A percentile compares a stretch with the other conserved stretches of the same genome.
Conservation (phyloP, 2,329 filamentous ascomycete species). For the Diplodia seriata region DNA sequence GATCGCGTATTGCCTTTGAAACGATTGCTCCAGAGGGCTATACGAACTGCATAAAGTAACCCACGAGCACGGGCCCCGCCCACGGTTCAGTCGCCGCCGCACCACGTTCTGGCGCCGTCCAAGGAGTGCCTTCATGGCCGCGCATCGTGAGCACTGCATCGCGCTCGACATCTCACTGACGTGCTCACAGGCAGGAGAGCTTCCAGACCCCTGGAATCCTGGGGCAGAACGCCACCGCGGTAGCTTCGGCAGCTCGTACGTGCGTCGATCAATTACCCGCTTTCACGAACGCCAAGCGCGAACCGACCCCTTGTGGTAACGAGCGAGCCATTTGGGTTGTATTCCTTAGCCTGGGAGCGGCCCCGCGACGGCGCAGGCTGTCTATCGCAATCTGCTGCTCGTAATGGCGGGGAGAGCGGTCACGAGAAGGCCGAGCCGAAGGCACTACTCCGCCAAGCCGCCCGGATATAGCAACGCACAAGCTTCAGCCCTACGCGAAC, state of each 20-base stretch:
- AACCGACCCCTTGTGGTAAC: constrained; percentile 16
- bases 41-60: constrained; percentile 23
- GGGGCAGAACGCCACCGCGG: constrained; percentile 5
- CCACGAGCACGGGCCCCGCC: constrained; percentile 1
- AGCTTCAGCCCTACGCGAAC: constrained; percentile 27
- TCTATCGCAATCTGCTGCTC: constrained; percentile 22
- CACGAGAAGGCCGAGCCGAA: not conserved
- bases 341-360: constrained; percentile 15
- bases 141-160: not conserved
- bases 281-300: constrained; percentile 24
- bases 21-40: constrained; percentile 4
- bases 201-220: not conserved
- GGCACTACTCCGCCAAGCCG: constrained; percentile 3
- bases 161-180: not conserved
- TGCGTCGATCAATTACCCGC: constrained; percentile 26
- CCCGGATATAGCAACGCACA: constrained; percentile 11
- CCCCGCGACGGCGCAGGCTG: not conserved
- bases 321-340: constrained; percentile 23
- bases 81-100: constrained; percentile 4
- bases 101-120: not conserved
- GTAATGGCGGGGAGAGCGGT: constrained; percentile 26
- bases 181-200: not conserved
- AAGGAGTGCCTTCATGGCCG: not conserved
- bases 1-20: constrained; percentile 18
- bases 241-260: constrained; percentile 12